Conservation (phyloP, 2,329 filamentous ascomycete species). For the Penicillium digitatum region DNA sequence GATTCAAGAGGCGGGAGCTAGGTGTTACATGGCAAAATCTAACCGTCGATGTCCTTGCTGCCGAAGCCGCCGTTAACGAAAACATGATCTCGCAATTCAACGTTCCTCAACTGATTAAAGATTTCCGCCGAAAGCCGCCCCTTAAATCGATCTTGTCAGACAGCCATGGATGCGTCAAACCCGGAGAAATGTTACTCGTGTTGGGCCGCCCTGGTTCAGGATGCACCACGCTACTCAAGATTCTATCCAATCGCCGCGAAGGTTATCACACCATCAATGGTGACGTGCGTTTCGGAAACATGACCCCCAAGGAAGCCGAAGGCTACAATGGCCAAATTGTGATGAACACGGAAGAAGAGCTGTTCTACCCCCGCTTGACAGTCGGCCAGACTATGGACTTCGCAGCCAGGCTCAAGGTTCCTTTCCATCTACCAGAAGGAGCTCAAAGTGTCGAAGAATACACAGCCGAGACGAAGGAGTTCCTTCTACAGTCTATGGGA, state of each 20-base stretch:
- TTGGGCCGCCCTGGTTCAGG: conserved; percentile 64
- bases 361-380: conserved; percentile 50
- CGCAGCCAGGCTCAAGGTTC: conserved; percentile 62
- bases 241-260: conserved; percentile 60
- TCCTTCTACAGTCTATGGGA: conserved; percentile 11
- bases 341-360: conserved; percentile 52
- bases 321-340: conserved; percentile 56
- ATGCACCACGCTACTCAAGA: conserved; percentile 66
- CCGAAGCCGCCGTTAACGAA: conserved; percentile 12
- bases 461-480: conserved; percentile 14
- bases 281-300: conserved; percentile 54
- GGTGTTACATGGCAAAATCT: conserved; percentile 9
- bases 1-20: conserved; percentile 7
- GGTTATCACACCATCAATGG: conserved; percentile 58
- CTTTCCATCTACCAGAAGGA: conserved; percentile 64
- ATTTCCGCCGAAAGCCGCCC: conserved; percentile 7
- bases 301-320: conserved; percentile 40
- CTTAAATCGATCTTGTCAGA: conserved; percentile 56
- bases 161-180: conserved; percentile 63
- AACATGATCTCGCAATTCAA: conserved; percentile 15
- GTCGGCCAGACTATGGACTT: conserved; percentile 53
- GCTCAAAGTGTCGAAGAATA: conserved; percentile 54
- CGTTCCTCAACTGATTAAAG: conserved; percentile 5
- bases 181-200: conserved; percentile 69
- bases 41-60: conserved; percentile 8